These are phyloP conservation scores for Auricularia heimuer DNA, from an alignment of 768 basidiomycete species.

Conservation along the genomic window DNA sequence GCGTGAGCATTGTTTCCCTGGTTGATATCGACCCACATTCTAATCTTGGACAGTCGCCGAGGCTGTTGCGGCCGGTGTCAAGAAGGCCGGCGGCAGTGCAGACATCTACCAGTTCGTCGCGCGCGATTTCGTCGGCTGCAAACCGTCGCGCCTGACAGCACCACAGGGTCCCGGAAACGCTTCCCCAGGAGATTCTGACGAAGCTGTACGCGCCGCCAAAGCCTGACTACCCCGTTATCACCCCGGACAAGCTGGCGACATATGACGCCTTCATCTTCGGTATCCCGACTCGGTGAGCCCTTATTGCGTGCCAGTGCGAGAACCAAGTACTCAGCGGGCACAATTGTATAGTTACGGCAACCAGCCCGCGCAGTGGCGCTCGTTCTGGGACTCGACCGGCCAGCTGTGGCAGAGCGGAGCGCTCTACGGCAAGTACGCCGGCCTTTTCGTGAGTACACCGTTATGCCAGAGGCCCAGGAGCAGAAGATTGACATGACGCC, in stretches of 20 bases:
- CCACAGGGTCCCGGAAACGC: conserved; percentile 69
- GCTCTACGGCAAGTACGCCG: conserved; percentile 68
- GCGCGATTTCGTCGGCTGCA: neutral
- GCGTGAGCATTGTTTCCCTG: conserved; percentile 31
- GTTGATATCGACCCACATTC: neutral
- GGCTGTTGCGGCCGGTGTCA: conserved; percentile 28
- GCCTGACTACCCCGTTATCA: conserved; percentile 59
- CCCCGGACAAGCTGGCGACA: conserved; percentile 38
- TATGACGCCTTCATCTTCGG: conserved; percentile 63
- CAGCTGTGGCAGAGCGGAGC: conserved; percentile 48
- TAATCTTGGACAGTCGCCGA: conserved; percentile 44
- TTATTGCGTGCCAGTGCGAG: too few species aligned
- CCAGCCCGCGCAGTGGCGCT: conserved; percentile 72
- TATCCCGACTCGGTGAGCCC: conserved; percentile 48
- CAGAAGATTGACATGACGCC: conserved; percentile 26
- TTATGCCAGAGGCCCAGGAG: too few species aligned
- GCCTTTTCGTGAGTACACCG: conserved; percentile 38
- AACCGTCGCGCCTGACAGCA: neutral
- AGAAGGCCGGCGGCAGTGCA: conserved; percentile 31
- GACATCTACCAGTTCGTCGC: conserved; percentile 38
- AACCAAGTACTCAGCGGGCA: too few species aligned
- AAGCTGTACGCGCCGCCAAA: conserved; percentile 67
- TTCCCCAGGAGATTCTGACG: conserved; percentile 52
- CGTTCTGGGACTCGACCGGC: conserved; percentile 73
- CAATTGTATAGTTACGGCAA: conserved; percentile 41